phyloP scores from a whole-genome alignment of 108 stramenopile genomes.

The Cylindrotheca fusiformis region DNA sequence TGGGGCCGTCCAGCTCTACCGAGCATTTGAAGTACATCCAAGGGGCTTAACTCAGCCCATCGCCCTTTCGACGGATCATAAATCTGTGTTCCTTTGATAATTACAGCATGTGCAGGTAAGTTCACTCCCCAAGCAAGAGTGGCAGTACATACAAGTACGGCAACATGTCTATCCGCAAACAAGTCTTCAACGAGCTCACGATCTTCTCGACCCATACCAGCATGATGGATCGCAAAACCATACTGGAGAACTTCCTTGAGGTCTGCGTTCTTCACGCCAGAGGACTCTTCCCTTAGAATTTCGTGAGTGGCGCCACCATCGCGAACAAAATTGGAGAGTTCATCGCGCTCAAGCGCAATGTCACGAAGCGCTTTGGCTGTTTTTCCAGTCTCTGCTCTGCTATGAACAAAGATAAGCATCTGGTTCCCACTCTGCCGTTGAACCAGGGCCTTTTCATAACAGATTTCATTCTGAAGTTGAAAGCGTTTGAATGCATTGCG shows the following conservation, averaged over 20 bases:
- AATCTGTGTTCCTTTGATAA: constrained; percentile 99
- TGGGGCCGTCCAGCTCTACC: constrained; percentile 99
- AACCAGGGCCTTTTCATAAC: constrained; percentile 94
- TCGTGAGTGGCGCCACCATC: constrained; percentile 92
- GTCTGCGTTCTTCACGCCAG: constrained; percentile 85
- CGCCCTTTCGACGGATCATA: constrained; percentile 96
- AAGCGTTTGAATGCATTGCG: constrained; percentile 97
- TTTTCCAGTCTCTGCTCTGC: constrained; percentile 96
- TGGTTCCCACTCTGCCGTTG: constrained; percentile 91
- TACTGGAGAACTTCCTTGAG: constrained; percentile 94
- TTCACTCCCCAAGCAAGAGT: constrained; percentile 99
- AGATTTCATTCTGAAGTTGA: constrained; percentile 98
- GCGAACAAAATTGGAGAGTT: constrained; percentile 80
- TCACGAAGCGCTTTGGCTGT: constrained; percentile 97
- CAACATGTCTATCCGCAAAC: constrained; percentile 95
- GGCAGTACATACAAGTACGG: constrained; percentile 95
- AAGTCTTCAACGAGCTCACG: constrained; percentile 98
- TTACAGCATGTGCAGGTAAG: constrained; percentile 98
- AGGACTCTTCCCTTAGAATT: constrained; percentile 88
- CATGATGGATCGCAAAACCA: constrained; percentile 99
- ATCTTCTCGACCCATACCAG: constrained; percentile 94
- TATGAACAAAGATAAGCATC: constrained; percentile 98
- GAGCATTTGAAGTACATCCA: constrained; percentile 99
- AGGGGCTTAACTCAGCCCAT: constrained; percentile 98
- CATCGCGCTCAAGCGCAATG: constrained; percentile 89